Evolutionary conservation across 1,284 basidiomycete genomes (phyloP).

Genomic region (Bondarzewia mesenterica): DNA sequence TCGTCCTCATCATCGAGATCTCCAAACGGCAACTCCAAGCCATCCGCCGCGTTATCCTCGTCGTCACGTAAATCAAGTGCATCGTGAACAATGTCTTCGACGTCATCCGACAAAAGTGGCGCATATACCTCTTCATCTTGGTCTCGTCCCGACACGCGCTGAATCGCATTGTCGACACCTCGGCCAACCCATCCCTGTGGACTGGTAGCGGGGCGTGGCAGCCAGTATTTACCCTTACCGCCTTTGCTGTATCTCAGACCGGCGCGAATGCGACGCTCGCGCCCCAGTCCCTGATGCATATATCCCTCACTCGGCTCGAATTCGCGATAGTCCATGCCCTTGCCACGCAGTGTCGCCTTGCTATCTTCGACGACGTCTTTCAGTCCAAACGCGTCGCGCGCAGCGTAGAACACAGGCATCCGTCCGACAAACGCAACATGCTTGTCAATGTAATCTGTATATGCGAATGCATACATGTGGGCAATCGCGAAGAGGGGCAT

Average conservation of each 20-base stretch:
- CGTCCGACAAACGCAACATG: slow-evolving; percentile 69
- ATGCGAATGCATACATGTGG: slow-evolving; percentile 84
- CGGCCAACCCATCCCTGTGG: slow-evolving; percentile 31
- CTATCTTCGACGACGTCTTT: slow-evolving; percentile 87
- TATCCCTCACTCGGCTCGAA: slow-evolving; percentile 94
- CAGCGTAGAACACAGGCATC: slow-evolving; percentile 80
- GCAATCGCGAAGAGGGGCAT: slow-evolving; percentile 97
- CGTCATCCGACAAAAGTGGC: slow-evolving; percentile 65
- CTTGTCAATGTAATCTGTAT: slow-evolving; percentile 74
- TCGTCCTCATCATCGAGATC: slow-evolving; percentile 59
- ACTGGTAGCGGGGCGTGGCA: slow-evolving; percentile 52
- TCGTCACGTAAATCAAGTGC: slow-evolving; percentile 43
- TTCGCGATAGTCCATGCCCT: slow-evolving; percentile 90
- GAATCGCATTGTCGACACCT: slow-evolving; percentile 3
- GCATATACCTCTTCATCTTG: slow-evolving; percentile 63
- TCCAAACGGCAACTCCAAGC: slow-evolving; percentile 61
- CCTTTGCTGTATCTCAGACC: slow-evolving; percentile 88
- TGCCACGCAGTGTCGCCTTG: slow-evolving; percentile 76
- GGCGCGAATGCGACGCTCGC: slow-evolving; percentile 78
- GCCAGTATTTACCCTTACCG: slow-evolving; percentile 86
- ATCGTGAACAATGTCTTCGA: slow-evolving; percentile 57
- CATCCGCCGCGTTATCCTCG: slow-evolving; percentile 36
- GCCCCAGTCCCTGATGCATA: slow-evolving; percentile 80
- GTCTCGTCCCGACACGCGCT: slow-evolving; percentile 31
- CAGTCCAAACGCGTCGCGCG: slow-evolving; percentile 81